phyloP scores from a whole-genome alignment of 2,329 filamentous ascomycete genomes.

The Pestalotiopsis sp. region DNA sequence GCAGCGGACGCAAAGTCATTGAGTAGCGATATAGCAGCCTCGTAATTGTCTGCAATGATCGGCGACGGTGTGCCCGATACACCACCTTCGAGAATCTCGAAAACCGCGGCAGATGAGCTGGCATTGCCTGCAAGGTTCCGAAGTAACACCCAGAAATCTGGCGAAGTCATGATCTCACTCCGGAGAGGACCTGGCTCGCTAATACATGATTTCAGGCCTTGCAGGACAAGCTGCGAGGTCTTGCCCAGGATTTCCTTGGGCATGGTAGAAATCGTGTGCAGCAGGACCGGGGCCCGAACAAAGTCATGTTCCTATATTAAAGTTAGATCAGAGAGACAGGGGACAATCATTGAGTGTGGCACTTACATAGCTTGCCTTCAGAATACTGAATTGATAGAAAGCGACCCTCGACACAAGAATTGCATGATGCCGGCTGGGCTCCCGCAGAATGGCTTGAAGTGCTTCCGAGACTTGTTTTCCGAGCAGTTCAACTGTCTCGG shows the following conservation, averaged over 20 bases:
- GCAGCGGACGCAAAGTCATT: constrained; percentile 89
- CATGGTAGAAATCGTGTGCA: constrained; percentile 90
- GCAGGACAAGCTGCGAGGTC: constrained; percentile 74
- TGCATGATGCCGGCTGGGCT: constrained; percentile 77
- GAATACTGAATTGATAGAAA: constrained; percentile 82
- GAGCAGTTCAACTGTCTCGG: constrained; percentile 70
- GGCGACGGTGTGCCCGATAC: constrained; percentile 75
- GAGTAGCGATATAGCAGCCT: constrained; percentile 79
- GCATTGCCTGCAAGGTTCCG: constrained; percentile 71
- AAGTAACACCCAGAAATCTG: constrained; percentile 94
- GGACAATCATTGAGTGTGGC: background rate
- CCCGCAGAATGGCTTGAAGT: constrained; percentile 79
- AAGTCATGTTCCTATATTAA: constrained; percentile 77
- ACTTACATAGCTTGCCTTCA: constrained; percentile 84
- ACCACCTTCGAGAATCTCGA: constrained; percentile 82
- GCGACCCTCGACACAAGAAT: constrained; percentile 83
- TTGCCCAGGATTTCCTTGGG: constrained; percentile 76
- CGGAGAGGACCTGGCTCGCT: constrained; percentile 75
- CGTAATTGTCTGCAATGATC: constrained; percentile 94
- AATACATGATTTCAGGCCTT: constrained; percentile 80
- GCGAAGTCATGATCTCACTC: constrained; percentile 93
- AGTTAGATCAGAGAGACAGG: constrained; percentile 17
- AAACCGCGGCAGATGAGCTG: constrained; percentile 76
- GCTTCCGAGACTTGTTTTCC: constrained; percentile 81
- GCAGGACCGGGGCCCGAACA: constrained; percentile 85